phyloP scores from a whole-genome alignment of 1,139 yeast species.

The Diutina ranongensis region DNA sequence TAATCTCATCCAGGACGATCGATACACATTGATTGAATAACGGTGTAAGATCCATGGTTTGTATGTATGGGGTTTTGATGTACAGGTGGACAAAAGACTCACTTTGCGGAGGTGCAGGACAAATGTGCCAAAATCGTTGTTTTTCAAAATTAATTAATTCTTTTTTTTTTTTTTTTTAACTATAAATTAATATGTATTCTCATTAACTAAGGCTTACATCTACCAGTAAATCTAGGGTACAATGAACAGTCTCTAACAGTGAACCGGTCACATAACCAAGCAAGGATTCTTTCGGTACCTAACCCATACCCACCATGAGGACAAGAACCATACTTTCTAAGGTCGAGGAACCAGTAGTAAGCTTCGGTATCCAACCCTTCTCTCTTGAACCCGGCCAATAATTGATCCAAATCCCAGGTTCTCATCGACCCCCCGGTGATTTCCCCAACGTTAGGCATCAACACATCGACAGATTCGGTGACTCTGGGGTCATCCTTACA shows the following conservation, averaged over 20 bases:
- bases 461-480: slow-evolving; percentile 94
- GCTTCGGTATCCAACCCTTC: slow-evolving; percentile 71
- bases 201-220: slow-evolving; percentile 73
- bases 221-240: slow-evolving; percentile 95
- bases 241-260: slow-evolving; percentile 96
- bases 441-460: slow-evolving; percentile 98
- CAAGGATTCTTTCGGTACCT: slow-evolving; percentile 95
- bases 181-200: too few relatives aligned
- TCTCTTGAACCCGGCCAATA: slow-evolving; percentile 82
- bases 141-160: too few relatives aligned
- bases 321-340: slow-evolving; percentile 92
- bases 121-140: too few relatives aligned
- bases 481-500: slow-evolving; percentile 85
- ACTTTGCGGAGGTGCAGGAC: background rate
- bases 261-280: slow-evolving; percentile 96
- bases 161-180: too few relatives aligned
- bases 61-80: too few relatives aligned
- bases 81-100: background rate
- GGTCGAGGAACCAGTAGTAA: slow-evolving; percentile 95
- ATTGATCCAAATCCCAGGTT: slow-evolving; percentile 70
- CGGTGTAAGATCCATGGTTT: background rate
- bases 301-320: slow-evolving; percentile 99
- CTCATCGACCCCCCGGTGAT: slow-evolving; percentile 99
- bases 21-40: background rate
- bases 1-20: background rate